Conservation (phyloP, 768 basidiomycete species). For the Trametes coccinea region DNA sequence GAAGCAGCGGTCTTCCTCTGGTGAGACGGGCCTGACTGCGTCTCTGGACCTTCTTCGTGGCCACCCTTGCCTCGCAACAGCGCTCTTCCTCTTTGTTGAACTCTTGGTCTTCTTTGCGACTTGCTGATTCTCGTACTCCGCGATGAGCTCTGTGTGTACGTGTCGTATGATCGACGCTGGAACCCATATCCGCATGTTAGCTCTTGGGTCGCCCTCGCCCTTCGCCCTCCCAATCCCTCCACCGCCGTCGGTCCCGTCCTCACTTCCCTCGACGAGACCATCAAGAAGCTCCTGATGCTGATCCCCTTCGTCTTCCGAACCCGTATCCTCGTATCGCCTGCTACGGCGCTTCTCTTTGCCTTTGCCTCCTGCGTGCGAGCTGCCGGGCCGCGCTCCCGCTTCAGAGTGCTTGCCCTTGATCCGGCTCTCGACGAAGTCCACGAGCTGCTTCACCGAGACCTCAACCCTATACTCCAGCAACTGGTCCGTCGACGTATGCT, state of each 20-base stretch:
- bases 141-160: background rate
- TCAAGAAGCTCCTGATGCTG: no score
- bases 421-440: constrained; percentile 32
- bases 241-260: background rate
- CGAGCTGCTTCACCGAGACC: constrained; percentile 37
- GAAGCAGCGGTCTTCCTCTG: no score
- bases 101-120: background rate
- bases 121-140: background rate
- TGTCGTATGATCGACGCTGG: background rate
- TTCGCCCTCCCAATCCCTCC: constrained; percentile 10
- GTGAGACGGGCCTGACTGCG: no score
- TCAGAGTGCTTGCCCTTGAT: constrained; percentile 33
- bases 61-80: no score
- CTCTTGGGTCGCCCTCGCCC: constrained; percentile 7
- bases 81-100: background rate
- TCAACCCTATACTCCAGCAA: constrained; percentile 46
- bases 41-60: no score
- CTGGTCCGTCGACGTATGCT: constrained; percentile 43
- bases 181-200: background rate
- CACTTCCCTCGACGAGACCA: background rate
- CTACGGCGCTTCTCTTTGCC: background rate
- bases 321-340: background rate
- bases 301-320: background rate
- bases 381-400: background rate
- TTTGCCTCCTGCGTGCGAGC: background rate